phyloP scores from a whole-genome alignment of 1,284 basidiomycete species.

The Papiliotrema flavescens region DNA sequence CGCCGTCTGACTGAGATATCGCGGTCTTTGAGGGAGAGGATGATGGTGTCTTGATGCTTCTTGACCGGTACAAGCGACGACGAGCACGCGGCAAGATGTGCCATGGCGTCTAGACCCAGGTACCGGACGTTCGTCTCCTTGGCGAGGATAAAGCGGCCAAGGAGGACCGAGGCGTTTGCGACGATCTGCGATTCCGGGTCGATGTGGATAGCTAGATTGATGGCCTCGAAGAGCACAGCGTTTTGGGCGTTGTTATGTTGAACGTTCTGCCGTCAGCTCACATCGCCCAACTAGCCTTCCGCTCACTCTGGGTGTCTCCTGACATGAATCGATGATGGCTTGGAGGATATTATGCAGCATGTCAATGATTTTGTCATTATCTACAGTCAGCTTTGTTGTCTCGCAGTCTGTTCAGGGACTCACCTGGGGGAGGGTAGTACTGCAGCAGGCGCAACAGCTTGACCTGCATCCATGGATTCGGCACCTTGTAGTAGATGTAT shows the following conservation, averaged over 20 bases:
- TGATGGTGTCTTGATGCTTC: conserved; percentile 92
- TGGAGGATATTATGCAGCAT: conserved; percentile 82
- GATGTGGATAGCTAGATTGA: conserved; percentile 92
- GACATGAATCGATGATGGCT: conserved; percentile 88
- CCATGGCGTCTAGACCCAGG: conserved; percentile 96
- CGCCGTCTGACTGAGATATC: conserved; percentile 95
- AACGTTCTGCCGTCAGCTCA: conserved; percentile 61
- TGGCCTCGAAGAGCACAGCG: conserved; percentile 97
- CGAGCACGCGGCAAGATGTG: conserved; percentile 89
- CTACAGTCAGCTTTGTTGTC: conserved; percentile 48
- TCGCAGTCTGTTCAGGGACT: conserved; percentile 14
- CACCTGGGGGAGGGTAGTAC: conserved; percentile 91
- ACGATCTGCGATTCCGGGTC: conserved; percentile 89
- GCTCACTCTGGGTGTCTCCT: conserved; percentile 66
- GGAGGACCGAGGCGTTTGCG: conserved; percentile 79
- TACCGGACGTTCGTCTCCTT: conserved; percentile 99
- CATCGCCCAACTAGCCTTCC: background rate
- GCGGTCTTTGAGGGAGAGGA: conserved; percentile 88
- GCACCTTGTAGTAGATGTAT: conserved; percentile 84
- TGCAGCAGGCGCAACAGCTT: conserved; percentile 90
- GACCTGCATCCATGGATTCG: conserved; percentile 96
- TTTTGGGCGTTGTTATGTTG: conserved; percentile 99
- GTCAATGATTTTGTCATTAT: conserved; percentile 73
- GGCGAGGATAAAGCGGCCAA: conserved; percentile 93
- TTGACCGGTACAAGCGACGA: conserved; percentile 90